phyloP scores from a whole-genome alignment of 169 alveolate species.

The Plasmodium adleri region DNA sequence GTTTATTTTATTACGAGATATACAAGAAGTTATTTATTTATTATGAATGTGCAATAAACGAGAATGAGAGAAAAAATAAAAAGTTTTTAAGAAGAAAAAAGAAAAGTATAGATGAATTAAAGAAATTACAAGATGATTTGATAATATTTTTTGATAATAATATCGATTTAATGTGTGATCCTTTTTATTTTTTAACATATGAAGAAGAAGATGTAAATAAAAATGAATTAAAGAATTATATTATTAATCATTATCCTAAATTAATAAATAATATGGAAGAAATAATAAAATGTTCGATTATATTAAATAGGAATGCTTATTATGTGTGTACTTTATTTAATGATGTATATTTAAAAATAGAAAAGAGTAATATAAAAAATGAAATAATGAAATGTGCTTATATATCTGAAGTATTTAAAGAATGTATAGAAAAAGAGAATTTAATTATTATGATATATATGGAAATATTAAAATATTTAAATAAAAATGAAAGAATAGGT shows the following conservation, averaged over 20 bases:
- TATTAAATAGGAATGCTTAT: constrained; percentile 42
- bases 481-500: constrained; percentile 53
- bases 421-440: constrained; percentile 67
- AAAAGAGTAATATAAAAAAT: constrained; percentile 15
- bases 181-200: constrained; percentile 55
- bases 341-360: constrained; percentile 37
- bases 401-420: constrained; percentile 55
- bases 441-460: constrained; percentile 64
- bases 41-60: constrained; percentile 63
- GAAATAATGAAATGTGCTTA: constrained; percentile 30
- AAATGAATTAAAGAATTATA: constrained; percentile 24
- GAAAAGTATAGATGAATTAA: constrained; percentile 7
- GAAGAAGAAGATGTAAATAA: constrained; percentile 75
- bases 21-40: constrained; percentile 41
- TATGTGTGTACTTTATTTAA: constrained; percentile 47
- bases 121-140: constrained; percentile 45
- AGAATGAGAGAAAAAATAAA: constrained; percentile 68
- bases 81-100: constrained; percentile 16
- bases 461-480: constrained; percentile 31
- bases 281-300: constrained; percentile 36
- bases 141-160: constrained; percentile 25
- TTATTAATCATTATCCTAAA: constrained; percentile 16
- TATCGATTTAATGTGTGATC: constrained; percentile 30
- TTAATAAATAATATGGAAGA: constrained; percentile 41
- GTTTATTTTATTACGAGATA: constrained; percentile 32